Percentiles rank a stretch among this genome's conserved stretches.
Evolutionary conservation across 371 early-diverging fungal species (phyloP).

Genomic region (Nematocida minor): DNA sequence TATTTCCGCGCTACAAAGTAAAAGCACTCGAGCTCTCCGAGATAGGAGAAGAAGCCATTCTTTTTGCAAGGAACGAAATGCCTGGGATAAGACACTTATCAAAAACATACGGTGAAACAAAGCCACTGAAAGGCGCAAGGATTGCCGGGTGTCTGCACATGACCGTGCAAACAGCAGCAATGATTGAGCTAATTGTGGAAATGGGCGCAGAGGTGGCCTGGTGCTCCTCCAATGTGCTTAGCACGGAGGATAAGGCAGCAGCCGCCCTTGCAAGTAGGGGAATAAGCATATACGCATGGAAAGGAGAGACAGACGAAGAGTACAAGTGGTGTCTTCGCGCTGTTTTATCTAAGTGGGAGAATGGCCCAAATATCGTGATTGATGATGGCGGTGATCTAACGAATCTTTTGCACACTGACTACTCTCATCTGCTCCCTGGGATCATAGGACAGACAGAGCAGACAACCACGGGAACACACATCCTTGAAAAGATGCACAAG

Average conservation of each 20-base stretch:
- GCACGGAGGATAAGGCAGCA: constrained; percentile 86
- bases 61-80: constrained; percentile 92
- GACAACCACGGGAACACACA: constrained; percentile 97
- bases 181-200: constrained; percentile 85
- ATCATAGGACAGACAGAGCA: constrained; percentile 92
- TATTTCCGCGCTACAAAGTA: constrained; percentile 39
- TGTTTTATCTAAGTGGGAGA: constrained; percentile 78
- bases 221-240: constrained; percentile 96
- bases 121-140: constrained; percentile 88
- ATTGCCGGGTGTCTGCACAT: constrained; percentile 94
- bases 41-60: constrained; percentile 78
- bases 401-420: constrained; percentile 83
- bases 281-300: constrained; percentile 75
- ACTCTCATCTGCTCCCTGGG: constrained; percentile 71
- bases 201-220: constrained; percentile 88
- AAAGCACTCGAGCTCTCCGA: constrained; percentile 46
- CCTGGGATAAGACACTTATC: constrained; percentile 87
- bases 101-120: constrained; percentile 76
- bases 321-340: constrained; percentile 95
- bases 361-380: constrained; percentile 90
- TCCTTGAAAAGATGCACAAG: constrained; percentile 89
- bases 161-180: constrained; percentile 94
- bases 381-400: constrained; percentile 97
- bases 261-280: constrained; percentile 68
- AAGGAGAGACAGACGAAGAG: constrained; percentile 91